Evolutionary conservation across 768 basidiomycete species (phyloP), one percentile per base, ranked within the genome.

Genomic region (Russula sp.): DNA sequence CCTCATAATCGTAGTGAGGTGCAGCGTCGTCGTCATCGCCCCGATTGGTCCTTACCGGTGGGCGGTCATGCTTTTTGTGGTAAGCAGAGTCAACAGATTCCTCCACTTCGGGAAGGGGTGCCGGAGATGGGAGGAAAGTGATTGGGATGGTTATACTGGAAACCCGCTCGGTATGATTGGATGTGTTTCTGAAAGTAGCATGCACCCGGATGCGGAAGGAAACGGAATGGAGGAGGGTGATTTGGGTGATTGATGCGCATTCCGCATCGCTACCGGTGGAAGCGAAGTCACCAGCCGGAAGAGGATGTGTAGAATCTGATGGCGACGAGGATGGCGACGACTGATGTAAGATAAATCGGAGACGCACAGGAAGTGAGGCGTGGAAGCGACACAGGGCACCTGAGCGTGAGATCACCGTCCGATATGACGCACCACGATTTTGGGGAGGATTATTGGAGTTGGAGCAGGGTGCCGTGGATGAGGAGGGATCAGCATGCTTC

Each of bases 351-450:
- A 95, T 78, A 64, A 98, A 90, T 4, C 93, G 85, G 44, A 92
- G 79, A 67, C 82, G 89, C 64, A 94, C 83, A 4, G 89, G 81
- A 16, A 82, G 83, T 51, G 83, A 80, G 0, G 86, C 83, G 69
- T 97, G 94, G 72, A 97, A 94, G 52, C 93, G 87, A 73, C 93
- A 94, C 22, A 92, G 89, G 49, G 94, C 94, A 52, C 96, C 96
- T 16, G 94, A 94, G 8, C 89, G 84, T 14, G 92, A 87, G 30
- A 98, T 78, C 57, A 87, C 79, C 3, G 81, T 79, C 44, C 79
- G 76, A 68, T 82, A 69, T 16, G 59, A 40, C 11, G 54, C 34
- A 10, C 57, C 34, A 36, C 40, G 34, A 40, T 44, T 28, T 13
- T 81, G 48, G 79, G 75, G 20, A 80, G 75, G 24, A 54, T 44